phyloP scores from a whole-genome alignment of 177 flowering plant genomes.

The Viscum album region DNA sequence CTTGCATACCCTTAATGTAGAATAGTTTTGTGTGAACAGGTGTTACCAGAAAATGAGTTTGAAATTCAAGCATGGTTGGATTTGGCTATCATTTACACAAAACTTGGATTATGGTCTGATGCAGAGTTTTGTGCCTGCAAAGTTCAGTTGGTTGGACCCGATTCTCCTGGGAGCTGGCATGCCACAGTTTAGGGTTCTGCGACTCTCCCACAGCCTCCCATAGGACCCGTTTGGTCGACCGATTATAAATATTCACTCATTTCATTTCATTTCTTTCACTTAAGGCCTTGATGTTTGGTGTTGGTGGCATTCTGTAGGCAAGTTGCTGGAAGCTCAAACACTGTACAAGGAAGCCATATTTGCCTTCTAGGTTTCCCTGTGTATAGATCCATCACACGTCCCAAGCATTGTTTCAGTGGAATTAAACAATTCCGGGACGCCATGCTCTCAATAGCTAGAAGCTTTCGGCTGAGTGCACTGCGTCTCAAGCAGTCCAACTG shows the following conservation, averaged over 20 bases:
- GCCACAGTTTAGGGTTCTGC: conserved; percentile 38
- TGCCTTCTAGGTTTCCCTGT: conserved; percentile 53
- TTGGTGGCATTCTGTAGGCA: conserved; percentile 34
- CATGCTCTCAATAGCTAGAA: conserved; percentile 56
- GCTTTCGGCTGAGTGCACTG: conserved; percentile 71
- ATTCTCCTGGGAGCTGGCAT: conserved; percentile 69
- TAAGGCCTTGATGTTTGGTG: background rate
- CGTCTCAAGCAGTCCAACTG: conserved; percentile 71
- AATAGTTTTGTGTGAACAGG: conserved; percentile 30
- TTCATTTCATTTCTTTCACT: no score
- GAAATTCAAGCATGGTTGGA: conserved; percentile 80
- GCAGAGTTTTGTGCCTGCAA: conserved; percentile 57
- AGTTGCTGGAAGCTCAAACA: conserved; percentile 46
- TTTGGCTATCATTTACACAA: conserved; percentile 54
- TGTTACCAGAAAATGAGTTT: conserved; percentile 22
- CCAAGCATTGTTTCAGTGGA: conserved; percentile 79
- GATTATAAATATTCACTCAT: no score
- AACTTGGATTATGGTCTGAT: conserved; percentile 47
- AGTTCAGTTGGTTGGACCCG: conserved; percentile 47
- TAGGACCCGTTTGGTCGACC: background rate
- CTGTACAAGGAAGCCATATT: conserved; percentile 68
- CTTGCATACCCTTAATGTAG: no score
- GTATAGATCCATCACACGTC: conserved; percentile 72
- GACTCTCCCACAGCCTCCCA: background rate
- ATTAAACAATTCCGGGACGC: conserved; percentile 31